Evolutionary conservation across 2,329 filamentous ascomycete genomes (phyloP).

Genomic region (Tolypocladium pustulatum): DNA sequence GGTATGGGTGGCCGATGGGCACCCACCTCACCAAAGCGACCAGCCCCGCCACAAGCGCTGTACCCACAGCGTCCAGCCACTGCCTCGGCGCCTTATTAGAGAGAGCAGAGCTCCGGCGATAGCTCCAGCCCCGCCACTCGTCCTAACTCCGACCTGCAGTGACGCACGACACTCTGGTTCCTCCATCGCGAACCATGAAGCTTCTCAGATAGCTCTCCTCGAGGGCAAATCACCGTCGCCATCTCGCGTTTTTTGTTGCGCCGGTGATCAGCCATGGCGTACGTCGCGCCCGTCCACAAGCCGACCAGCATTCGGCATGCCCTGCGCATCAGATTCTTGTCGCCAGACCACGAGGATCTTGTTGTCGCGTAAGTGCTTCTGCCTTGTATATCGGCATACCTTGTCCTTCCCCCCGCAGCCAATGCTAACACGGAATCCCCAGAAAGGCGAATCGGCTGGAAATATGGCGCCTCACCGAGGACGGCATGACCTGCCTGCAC

Average conservation of each 20-base stretch:
- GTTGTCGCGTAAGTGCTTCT: slow-evolving; percentile 64
- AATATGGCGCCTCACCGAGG: slow-evolving; percentile 61
- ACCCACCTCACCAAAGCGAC: no score
- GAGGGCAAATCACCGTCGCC: slow-evolving; percentile 6
- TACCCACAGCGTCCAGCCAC: background rate
- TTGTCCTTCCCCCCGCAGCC: background rate
- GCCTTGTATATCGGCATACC: background rate
- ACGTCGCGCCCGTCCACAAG: slow-evolving; percentile 85
- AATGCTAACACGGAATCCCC: slow-evolving; percentile 2
- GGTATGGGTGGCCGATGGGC: no score
- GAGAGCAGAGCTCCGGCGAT: background rate
- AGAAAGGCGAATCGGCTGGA: slow-evolving; percentile 81
- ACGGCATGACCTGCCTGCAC: slow-evolving; percentile 53
- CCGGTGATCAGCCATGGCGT: slow-evolving; percentile 57
- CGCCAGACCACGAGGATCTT: slow-evolving; percentile 66
- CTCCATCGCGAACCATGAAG: slow-evolving; percentile 9
- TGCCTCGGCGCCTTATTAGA: background rate
- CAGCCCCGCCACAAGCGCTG: background rate
- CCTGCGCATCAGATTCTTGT: slow-evolving; percentile 66
- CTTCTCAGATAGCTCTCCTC: slow-evolving; percentile 14
- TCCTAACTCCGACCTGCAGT: background rate
- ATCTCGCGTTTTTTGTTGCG: background rate
- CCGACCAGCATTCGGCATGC: slow-evolving; percentile 89
- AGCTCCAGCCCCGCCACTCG: background rate
- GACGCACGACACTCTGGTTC: background rate